phyloP scores from a whole-genome alignment of 2,329 filamentous ascomycete genomes.

The Myriosclerotinia curreyana region DNA sequence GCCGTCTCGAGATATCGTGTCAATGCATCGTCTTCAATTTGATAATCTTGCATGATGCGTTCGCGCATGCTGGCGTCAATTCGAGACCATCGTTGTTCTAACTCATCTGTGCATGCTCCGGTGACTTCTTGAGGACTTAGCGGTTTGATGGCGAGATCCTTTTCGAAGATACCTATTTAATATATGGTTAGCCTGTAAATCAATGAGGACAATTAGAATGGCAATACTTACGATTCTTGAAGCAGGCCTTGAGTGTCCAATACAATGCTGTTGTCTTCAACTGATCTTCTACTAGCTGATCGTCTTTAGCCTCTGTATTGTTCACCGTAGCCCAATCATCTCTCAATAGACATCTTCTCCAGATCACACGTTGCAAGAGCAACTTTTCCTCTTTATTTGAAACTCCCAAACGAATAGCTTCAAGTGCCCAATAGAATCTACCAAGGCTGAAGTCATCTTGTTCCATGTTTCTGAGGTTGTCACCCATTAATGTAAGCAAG shows the following conservation, averaged over 20 bases:
- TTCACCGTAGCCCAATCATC: slow-evolving; percentile 84
- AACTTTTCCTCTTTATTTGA: slow-evolving; percentile 56
- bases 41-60: slow-evolving; percentile 68
- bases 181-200: slow-evolving; percentile 9
- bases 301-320: slow-evolving; percentile 70
- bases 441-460: slow-evolving; percentile 47
- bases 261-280: slow-evolving; percentile 67
- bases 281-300: slow-evolving; percentile 61
- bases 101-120: slow-evolving; percentile 58
- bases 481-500: slow-evolving; percentile 70
- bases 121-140: slow-evolving; percentile 53
- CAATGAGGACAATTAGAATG: slow-evolving; percentile 34
- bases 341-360: slow-evolving; percentile 79
- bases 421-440: slow-evolving; percentile 64
- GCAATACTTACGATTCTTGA: slow-evolving; percentile 55
- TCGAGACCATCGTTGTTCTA: slow-evolving; percentile 58
- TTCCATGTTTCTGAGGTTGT: slow-evolving; percentile 43
- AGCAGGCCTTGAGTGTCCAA: slow-evolving; percentile 61
- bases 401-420: slow-evolving; percentile 46
- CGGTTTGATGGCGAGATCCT: slow-evolving; percentile 45
- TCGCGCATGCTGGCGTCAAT: slow-evolving; percentile 62
- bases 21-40: slow-evolving; percentile 67
- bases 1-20: slow-evolving; percentile 63
- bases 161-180: slow-evolving; percentile 42
- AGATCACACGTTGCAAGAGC: slow-evolving; percentile 62